Evolutionary conservation across 1,284 basidiomycete genomes (phyloP).

Genomic region (Lentinula novae-zelandiae): DNA sequence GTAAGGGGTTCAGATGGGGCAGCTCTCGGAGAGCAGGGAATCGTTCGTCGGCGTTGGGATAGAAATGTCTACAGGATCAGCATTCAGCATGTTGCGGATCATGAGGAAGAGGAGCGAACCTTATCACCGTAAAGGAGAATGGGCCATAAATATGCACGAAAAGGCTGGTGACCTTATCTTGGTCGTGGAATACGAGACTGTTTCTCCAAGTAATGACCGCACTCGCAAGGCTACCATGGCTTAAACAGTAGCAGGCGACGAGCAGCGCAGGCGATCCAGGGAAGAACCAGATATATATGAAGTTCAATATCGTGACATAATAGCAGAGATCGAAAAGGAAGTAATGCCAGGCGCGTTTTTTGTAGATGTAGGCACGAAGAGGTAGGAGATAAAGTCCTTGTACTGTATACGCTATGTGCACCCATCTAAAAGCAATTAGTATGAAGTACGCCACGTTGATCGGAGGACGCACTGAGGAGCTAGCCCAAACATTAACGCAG

Average conservation of each 20-base stretch:
- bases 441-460: slow-evolving; percentile 13
- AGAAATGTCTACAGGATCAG: slow-evolving; percentile 64
- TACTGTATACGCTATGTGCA: slow-evolving; percentile 76
- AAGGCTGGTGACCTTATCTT: slow-evolving; percentile 88
- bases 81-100: slow-evolving; percentile 7
- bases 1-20: slow-evolving; percentile 57
- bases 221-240: slow-evolving; percentile 85
- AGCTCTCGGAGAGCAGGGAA: slow-evolving; percentile 80
- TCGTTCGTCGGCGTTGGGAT: slow-evolving; percentile 66
- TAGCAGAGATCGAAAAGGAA: slow-evolving; percentile 81
- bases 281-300: slow-evolving; percentile 84
- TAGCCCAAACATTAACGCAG: slow-evolving; percentile 80
- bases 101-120: slow-evolving; percentile 43
- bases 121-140: slow-evolving; percentile 82
- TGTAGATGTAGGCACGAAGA: slow-evolving; percentile 78
- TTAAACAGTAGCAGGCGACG: slow-evolving; percentile 84
- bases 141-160: slow-evolving; percentile 91
- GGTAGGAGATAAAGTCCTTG: slow-evolving; percentile 78
- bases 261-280: slow-evolving; percentile 74
- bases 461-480: slow-evolving; percentile 71
- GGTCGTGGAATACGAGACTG: slow-evolving; percentile 92
- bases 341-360: slow-evolving; percentile 65
- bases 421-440: slow-evolving; percentile 47
- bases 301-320: slow-evolving; percentile 85
- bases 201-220: slow-evolving; percentile 97